A percentile compares a stretch with the other conserved stretches of the same genome.
These are phyloP conservation scores for Pholiota microspora DNA, from an alignment of 768 basidiomycete species.

Conservation along the genomic window DNA sequence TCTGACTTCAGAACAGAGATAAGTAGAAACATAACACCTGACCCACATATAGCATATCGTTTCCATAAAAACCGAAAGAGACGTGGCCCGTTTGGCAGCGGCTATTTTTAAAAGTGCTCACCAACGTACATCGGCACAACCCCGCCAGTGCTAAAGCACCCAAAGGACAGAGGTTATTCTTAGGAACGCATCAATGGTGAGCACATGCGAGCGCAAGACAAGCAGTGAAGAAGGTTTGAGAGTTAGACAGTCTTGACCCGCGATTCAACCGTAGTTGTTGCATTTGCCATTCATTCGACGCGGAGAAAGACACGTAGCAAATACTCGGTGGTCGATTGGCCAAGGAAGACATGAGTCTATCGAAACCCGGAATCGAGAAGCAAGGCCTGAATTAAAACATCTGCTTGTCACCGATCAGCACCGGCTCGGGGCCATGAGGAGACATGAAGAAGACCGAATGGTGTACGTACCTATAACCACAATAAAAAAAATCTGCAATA, in stretches of 20 bases:
- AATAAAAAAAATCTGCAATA: background rate
- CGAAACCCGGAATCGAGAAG: conserved; percentile 5
- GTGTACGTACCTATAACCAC: conserved; percentile 2
- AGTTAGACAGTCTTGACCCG: conserved; percentile 19
- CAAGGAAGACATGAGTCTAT: conserved; percentile 6
- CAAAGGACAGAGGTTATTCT: conserved; percentile 7
- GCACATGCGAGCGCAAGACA: conserved; percentile 12
- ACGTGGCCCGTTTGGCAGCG: background rate
- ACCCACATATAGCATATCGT: background rate
- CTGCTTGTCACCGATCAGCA: conserved; percentile 12
- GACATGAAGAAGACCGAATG: conserved; percentile 1
- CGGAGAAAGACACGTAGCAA: conserved; percentile 15
- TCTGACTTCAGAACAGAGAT: background rate
- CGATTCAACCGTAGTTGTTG: conserved; percentile 22
- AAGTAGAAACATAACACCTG: background rate
- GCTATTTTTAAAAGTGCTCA: conserved; percentile 3
- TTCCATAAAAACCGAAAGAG: background rate
- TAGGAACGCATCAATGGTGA: conserved; percentile 14
- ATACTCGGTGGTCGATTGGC: conserved; percentile 14
- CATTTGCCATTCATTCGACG: conserved; percentile 2
- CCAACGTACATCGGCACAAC: conserved; percentile 8
- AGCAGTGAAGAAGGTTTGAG: conserved; percentile 12
- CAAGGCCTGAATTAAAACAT: conserved; percentile 11
- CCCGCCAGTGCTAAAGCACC: background rate
- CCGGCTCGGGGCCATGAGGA: background rate